Evolutionary conservation across 2,329 filamentous ascomycete genomes (phyloP), one percentile per base, ranked within the genome.

Genomic region (Didymella segeticola): DNA sequence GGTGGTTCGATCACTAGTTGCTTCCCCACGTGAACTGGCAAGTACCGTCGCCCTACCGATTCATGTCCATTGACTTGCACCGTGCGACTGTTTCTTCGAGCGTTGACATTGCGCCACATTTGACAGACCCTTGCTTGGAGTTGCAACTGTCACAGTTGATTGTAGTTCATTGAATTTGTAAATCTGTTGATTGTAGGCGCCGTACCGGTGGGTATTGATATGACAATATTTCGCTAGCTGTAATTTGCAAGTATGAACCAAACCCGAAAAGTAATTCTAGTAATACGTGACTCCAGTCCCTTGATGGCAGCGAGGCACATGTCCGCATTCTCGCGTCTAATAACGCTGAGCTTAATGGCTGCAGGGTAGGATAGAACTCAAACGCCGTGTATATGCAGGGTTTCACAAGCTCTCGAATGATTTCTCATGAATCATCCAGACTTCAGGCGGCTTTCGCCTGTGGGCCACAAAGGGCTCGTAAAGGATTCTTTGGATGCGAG

Each of bases 41-140:
- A 42, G 22, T 54, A 17, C 45, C 39, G 45, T 36, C 29, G 27
- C 45, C 51, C 34, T 49, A 54, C 14, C 23, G 39, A 48, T 19
- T 41, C 39, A 36, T 39, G 41, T 43, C 41, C 34, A 45, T 45
- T 22, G n/a, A 39, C 34, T 41, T 45, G 45, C 33, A 45, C 51
- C 51, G 51, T 49, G 45, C 51, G 34, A 26, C 51, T 45, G 45
- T 54, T 49, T 33, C n/a, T 46, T 49, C 49, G 51, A 49, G 45
- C 39, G 51, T 45, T 48, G 27, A 36, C 45, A 36, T 26, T 31
- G 11, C 41, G 33, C 39, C 26, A 48, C 25, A 45, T 49, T 30
- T 30, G 34, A 20, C 4, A 8, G 27, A 49, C 17, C 27, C 29
- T 34, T 25, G 51, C 36, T 54, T 31, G 26, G 37, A 43, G 26